Evolutionary conservation across 2,329 filamentous ascomycete species (phyloP).

Genomic region (Claviceps pusilla): DNA sequence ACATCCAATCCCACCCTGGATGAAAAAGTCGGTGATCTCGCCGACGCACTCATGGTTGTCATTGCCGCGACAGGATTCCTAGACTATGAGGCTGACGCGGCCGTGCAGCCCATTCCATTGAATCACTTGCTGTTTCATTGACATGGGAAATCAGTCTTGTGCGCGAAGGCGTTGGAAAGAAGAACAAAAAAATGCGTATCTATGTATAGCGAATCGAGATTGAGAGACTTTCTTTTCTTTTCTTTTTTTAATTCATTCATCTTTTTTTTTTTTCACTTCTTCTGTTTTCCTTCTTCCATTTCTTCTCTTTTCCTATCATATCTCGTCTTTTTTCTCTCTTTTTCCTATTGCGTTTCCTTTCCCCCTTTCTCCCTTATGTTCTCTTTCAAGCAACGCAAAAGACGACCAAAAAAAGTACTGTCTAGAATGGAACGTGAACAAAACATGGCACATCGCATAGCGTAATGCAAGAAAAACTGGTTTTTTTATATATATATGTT

Average conservation of each 20-base stretch:
- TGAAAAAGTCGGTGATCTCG: slow-evolving; percentile 56
- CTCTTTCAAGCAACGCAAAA: no score
- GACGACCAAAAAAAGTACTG: no score
- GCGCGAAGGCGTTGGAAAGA: slow-evolving; percentile 12
- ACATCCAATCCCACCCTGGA: slow-evolving; percentile 29
- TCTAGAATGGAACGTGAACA: no score
- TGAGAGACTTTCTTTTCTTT: background rate
- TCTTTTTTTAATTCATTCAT: background rate
- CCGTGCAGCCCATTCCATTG: slow-evolving; percentile 18
- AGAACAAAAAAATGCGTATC: background rate
- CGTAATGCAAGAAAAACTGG: no score
- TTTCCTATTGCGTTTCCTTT: no score
- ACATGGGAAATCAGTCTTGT: slow-evolving; percentile 5
- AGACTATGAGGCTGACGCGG: slow-evolving; percentile 37
- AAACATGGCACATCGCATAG: no score
- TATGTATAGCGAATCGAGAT: background rate
- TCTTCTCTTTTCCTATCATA: no score
- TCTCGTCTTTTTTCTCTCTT: no score
- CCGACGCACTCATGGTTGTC: slow-evolving; percentile 71
- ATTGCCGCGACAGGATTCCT: slow-evolving; percentile 73
- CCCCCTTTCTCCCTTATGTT: no score
- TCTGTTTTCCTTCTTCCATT: background rate
- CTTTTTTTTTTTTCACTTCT: background rate
- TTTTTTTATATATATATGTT: no score
- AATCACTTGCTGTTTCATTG: slow-evolving; percentile 26